Evolutionary conservation across 1,139 yeast genomes (phyloP).

Genomic region (Pichia sp.): DNA sequence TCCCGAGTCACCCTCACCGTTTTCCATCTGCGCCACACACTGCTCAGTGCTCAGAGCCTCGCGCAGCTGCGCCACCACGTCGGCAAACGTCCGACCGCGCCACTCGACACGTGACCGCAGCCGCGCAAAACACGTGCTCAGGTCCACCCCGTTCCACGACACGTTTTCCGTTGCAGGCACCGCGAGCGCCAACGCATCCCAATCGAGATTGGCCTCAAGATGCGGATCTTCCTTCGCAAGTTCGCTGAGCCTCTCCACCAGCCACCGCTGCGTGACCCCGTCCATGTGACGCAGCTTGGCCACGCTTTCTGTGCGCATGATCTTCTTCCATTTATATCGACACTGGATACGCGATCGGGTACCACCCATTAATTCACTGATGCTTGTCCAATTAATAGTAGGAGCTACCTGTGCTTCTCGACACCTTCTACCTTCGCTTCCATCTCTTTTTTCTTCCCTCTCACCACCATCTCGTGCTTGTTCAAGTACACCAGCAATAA

Average conservation of each 20-base stretch:
- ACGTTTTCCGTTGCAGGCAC: constrained; percentile 28
- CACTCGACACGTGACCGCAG: constrained; percentile 36
- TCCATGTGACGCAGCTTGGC: constrained; percentile 46
- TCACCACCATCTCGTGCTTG: constrained; percentile 20
- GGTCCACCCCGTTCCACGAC: constrained; percentile 42
- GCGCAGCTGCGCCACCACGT: constrained; percentile 27
- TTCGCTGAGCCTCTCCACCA: constrained; percentile 44
- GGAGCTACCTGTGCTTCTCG: constrained; percentile 21
- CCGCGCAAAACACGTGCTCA: constrained; percentile 40
- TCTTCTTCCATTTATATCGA: constrained; percentile 88
- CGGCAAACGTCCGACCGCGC: constrained; percentile 36
- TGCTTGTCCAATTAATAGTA: constrained; percentile 80
- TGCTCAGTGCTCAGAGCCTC: constrained; percentile 4
- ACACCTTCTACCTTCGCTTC: background rate
- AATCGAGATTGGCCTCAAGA: constrained; percentile 42
- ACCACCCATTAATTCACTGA: constrained; percentile 86
- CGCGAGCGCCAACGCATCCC: constrained; percentile 50
- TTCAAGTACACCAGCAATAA: constrained; percentile 42
- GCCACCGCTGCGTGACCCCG: constrained; percentile 50
- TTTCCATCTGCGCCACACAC: constrained; percentile 2
- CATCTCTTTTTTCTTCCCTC: background rate
- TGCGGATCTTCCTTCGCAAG: constrained; percentile 20
- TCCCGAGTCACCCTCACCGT: background rate
- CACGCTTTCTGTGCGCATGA: constrained; percentile 55
- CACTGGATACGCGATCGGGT: constrained; percentile 86